Evolutionary conservation across 345 rosid genomes (phyloP).

Genomic region (Eucalyptus pauciflora): DNA sequence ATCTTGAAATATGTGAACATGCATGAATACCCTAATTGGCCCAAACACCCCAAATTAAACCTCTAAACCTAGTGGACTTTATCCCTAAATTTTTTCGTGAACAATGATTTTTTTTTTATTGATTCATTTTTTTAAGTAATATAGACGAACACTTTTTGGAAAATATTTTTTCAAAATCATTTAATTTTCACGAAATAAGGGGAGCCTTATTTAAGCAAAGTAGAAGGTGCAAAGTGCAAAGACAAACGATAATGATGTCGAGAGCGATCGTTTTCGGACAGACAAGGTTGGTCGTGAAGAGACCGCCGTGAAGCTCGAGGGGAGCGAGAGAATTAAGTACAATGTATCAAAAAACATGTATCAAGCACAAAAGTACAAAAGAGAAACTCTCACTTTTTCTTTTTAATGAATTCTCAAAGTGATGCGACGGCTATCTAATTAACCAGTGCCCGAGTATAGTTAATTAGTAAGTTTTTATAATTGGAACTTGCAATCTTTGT

Average conservation of each 20-base stretch:
- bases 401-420: not conserved
- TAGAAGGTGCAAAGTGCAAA: not conserved
- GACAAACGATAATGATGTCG: not conserved
- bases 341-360: not conserved
- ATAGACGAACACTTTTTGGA: not conserved
- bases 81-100: not conserved
- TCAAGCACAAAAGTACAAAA: not conserved
- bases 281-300: not conserved
- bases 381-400: not conserved
- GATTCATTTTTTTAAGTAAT: not conserved
- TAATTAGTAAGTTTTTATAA: not conserved
- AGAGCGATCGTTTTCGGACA: not conserved
- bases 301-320: not conserved
- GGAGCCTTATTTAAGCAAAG: not conserved
- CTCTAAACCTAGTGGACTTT: too few relatives aligned
- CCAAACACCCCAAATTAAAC: not conserved
- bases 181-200: not conserved
- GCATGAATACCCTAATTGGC: not conserved
- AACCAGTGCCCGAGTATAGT: not conserved
- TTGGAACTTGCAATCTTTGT: not conserved
- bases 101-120: not conserved
- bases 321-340: not conserved
- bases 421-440: not conserved
- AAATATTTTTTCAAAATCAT: not conserved
- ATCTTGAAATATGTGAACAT: not conserved